phyloP scores from a whole-genome alignment of 495 filamentous ascomycete species.

The Terfezia claveryi region DNA sequence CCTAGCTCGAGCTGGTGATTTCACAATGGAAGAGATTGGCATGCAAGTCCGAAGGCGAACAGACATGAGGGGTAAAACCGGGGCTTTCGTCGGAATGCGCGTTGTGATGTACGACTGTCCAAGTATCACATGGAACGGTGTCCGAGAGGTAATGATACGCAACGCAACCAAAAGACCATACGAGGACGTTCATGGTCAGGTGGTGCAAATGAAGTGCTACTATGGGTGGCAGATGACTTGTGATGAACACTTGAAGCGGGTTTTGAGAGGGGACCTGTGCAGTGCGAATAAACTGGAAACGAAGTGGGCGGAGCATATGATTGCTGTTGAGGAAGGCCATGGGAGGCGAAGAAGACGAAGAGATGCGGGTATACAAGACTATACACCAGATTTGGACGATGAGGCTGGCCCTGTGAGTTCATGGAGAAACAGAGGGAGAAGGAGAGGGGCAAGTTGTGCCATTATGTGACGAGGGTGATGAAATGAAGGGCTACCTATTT shows the following conservation, averaged over 20 bases:
- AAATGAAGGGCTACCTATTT: not conserved
- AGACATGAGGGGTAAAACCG: not conserved
- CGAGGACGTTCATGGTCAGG: constrained; percentile 39
- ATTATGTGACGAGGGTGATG: not conserved
- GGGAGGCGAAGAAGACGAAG: constrained; percentile 45
- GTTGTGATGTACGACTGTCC: constrained; percentile 81
- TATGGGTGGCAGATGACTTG: constrained; percentile 90
- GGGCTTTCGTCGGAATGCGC: constrained; percentile 33
- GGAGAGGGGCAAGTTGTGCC: not conserved
- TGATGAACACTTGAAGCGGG: constrained; percentile 70
- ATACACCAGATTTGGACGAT: not conserved
- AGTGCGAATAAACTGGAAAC: constrained; percentile 53
- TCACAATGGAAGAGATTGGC: constrained; percentile 26
- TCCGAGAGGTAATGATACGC: constrained; percentile 63
- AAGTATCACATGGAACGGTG: constrained; percentile 78
- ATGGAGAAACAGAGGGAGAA: not conserved
- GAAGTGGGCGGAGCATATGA: constrained; percentile 92
- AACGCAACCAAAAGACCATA: constrained; percentile 33
- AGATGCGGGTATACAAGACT: constrained; percentile 27
- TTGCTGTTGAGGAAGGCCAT: constrained; percentile 61
- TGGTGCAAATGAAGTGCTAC: constrained; percentile 77
- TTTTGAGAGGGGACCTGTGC: constrained; percentile 48
- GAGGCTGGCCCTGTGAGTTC: not conserved
- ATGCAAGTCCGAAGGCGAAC: not conserved
- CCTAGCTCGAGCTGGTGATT: constrained; percentile 50